Evolutionary conservation across 2,329 filamentous ascomycete species (phyloP), one percentile per base, ranked within the genome.

Genomic region (Rasamsonia emersonii): DNA sequence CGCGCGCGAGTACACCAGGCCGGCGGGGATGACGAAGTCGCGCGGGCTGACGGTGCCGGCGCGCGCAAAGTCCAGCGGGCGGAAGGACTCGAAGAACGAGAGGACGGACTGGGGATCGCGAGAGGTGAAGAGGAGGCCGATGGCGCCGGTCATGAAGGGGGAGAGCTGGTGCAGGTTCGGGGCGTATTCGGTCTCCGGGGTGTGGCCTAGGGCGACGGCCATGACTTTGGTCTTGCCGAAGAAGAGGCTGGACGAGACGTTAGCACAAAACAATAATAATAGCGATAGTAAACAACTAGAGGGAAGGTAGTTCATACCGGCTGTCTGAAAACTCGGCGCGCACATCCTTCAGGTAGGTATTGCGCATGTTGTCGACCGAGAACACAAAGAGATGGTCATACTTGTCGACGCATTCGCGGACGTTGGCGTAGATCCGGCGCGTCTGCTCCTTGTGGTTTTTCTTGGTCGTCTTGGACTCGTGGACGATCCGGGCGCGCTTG

Each of bases 191-290:
- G 85, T 82, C 53, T 83, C 81, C 45, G 78, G 71, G 33, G 71
- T 79, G 43, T 75, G 74, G 54, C 91, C 91, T 16, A 98, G 81
- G 36, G 91, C 88, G 65, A 91, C 89, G 50, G 84, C 79, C 86
- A 96, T 96, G 61, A 98, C 88, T 67, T 96, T 96, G 38, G 89
- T 96, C 70, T 96, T 98, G 66, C 89, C 91, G 64, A 95, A 96
- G 77, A 96, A 96, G 58, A 98, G 70, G 49, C 88, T 91, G 50
- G 28, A 18, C 9, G 9, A 9, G 5, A 19, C n/a, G n/a, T 7
- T 25, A 6, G 4, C 8, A 20, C 21, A 27, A 17, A 13, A 30
- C 11, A 15, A 17, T 29, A 21, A 28, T 24, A 28, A 30, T 33
- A 16, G 14, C 11, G 19, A 26, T 35, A 33, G 14, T 9, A 33